These are phyloP conservation scores for Fusarium sp. DNA, from an alignment of 2,329 filamentous ascomycete species.

Conservation along the genomic window DNA sequence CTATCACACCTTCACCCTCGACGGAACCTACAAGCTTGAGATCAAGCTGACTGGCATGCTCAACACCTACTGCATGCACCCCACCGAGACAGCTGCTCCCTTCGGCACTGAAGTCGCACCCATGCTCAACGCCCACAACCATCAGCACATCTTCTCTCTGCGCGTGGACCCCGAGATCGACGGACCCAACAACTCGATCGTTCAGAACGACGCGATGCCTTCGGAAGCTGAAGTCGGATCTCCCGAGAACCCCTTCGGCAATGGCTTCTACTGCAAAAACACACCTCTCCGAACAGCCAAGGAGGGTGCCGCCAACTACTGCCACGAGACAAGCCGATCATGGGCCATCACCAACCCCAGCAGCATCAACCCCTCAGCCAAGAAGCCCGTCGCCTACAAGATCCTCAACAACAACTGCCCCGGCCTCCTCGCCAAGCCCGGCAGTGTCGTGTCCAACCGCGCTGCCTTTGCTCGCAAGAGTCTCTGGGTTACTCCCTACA, in stretches of 20 bases:
- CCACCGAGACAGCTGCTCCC: constrained; percentile 55
- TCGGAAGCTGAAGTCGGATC: constrained; percentile 82
- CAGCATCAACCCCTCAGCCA: constrained; percentile 84
- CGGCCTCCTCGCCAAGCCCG: constrained; percentile 81
- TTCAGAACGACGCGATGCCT: constrained; percentile 79
- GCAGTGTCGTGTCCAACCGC: constrained; percentile 86
- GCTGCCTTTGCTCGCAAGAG: constrained; percentile 79
- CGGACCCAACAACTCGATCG: constrained; percentile 70
- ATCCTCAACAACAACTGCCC: constrained; percentile 89
- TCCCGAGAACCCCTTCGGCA: constrained; percentile 86
- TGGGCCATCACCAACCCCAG: constrained; percentile 92
- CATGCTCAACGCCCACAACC: constrained; percentile 73
- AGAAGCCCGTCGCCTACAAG: constrained; percentile 89
- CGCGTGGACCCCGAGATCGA: constrained; percentile 75
- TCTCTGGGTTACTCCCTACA: constrained; percentile 62
- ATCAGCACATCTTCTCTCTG: constrained; percentile 77
- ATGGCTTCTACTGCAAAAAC: constrained; percentile 87
- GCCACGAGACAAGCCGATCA: constrained; percentile 80
- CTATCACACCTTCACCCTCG: constrained; percentile 53
- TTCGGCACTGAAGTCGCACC: constrained; percentile 74
- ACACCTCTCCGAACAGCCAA: constrained; percentile 79
- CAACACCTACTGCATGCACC: constrained; percentile 56
- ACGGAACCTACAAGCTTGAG: constrained; percentile 74
- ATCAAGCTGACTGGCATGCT: constrained; percentile 66
- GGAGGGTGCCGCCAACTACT: constrained; percentile 80